phyloP scores from a whole-genome alignment of 2,329 filamentous ascomycete genomes.

The Xylariales sp. region DNA sequence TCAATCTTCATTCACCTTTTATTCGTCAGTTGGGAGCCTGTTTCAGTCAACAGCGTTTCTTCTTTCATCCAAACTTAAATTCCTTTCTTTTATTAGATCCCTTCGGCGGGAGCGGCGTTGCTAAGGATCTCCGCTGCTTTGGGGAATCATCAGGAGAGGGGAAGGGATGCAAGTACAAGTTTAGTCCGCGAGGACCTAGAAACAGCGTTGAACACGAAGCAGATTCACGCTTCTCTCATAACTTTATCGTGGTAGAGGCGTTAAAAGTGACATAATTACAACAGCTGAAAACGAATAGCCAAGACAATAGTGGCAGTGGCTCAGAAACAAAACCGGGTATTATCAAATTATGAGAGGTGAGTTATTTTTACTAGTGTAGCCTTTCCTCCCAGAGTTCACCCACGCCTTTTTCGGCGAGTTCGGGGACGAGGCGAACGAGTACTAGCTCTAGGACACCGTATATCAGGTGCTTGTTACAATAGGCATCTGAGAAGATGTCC shows the following conservation, averaged over 20 bases:
- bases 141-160: background rate
- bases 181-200: slow-evolving; percentile 22
- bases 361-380: slow-evolving; percentile 53
- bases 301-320: background rate
- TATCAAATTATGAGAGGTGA: slow-evolving; percentile 22
- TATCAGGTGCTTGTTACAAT: slow-evolving; percentile 92
- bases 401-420: slow-evolving; percentile 78
- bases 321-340: slow-evolving; percentile 15
- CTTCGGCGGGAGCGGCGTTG: background rate
- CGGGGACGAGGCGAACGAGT: slow-evolving; percentile 84
- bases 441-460: slow-evolving; percentile 85
- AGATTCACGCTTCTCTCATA: background rate
- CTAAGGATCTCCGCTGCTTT: slow-evolving; percentile 2
- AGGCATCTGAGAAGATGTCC: slow-evolving; percentile 80
- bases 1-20: slow-evolving; percentile 1
- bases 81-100: background rate
- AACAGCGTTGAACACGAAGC: slow-evolving; percentile 16
- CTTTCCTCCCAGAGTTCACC: slow-evolving; percentile 80
- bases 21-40: background rate
- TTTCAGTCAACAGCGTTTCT: background rate
- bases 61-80: background rate
- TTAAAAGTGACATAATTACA: background rate
- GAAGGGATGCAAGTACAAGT: slow-evolving; percentile 1
- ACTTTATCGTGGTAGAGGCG: background rate
- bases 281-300: background rate